phyloP scores from a whole-genome alignment of 352 stramenopile species.

The Chrysophaeum taylorii region DNA sequence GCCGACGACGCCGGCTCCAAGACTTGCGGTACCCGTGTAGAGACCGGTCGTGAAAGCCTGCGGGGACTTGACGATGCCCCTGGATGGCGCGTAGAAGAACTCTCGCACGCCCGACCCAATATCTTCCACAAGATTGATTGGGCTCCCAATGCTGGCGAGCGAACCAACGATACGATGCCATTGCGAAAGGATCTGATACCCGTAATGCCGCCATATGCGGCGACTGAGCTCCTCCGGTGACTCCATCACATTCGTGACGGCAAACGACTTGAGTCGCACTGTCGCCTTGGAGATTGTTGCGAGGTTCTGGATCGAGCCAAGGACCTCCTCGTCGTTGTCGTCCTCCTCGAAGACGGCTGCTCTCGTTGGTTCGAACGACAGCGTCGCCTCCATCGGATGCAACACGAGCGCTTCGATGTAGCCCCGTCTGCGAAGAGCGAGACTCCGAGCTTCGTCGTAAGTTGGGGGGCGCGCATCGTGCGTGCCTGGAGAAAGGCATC shows the following conservation, averaged over 20 bases:
- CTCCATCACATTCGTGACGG: conserved; percentile 69
- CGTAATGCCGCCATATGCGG: conserved; percentile 21
- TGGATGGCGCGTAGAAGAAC: conserved; percentile 79
- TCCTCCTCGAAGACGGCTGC: background rate
- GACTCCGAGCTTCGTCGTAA: background rate
- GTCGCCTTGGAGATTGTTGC: conserved; percentile 54
- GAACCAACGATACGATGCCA: conserved; percentile 58
- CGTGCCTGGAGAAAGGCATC: too few species aligned
- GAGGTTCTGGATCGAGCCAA: conserved; percentile 2
- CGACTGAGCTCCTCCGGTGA: conserved; percentile 49
- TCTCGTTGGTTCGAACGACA: conserved; percentile 16
- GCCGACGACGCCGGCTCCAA: conserved; percentile 20
- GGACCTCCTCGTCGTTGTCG: background rate
- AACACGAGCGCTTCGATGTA: conserved; percentile 28
- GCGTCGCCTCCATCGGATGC: conserved; percentile 24
- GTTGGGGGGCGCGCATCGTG: background rate
- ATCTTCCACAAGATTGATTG: conserved; percentile 70
- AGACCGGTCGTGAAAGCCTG: conserved; percentile 23
- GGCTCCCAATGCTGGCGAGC: conserved; percentile 73
- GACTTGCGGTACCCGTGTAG: conserved; percentile 9
- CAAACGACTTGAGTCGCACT: conserved; percentile 72
- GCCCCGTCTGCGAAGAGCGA: background rate
- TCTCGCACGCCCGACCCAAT: conserved; percentile 73
- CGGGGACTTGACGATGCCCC: conserved; percentile 64
- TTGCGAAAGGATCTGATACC: conserved; percentile 18